Evolutionary conservation across 306 rosid genomes (phyloP), one percentile per base, ranked within the genome.

Genomic region (Vigna unguiculata): DNA sequence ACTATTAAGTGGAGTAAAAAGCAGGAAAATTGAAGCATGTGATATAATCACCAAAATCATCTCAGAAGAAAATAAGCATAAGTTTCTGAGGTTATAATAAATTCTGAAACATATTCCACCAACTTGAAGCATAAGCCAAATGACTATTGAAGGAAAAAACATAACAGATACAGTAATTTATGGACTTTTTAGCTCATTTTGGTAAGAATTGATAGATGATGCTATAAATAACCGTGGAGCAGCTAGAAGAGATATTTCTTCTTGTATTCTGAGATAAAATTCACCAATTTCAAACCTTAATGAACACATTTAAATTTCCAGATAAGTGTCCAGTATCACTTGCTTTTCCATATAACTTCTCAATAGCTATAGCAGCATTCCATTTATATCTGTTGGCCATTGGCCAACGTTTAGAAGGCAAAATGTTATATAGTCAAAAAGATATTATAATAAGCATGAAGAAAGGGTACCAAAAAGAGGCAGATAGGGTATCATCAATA

Each of bases 151-250:
- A 41, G 75, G 66, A 43, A 54, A 8, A 55, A 55, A n/a, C n/a
- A n/a, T 57, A 65, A 34, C 57, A 55, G 41, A 64, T 36, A 49
- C 25, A 40, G 40, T 19, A 40, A 81, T 71, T 51, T 12, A 22
- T 63, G 58, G 61, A 36, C n/a, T 72, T 64, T 55, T 72, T 41
- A 52, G 65, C 66, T 58, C 72, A 65, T 48, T 78, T 55, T n/a
- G 36, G 38, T 3, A 43, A 32, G 75, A 49, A 41, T 43, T 64
- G 65, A 52, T 22, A 54, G 19, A 14, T 28, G 43, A 20, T 57
- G 49, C 9, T 40, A 59, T 48, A 72, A 52, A 59, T 48, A 72
- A 52, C 41, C 72, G 57, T 7, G 71, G 72, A 51, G 38, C 73
- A 41, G 28, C 64, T 53, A 72, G 11, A 41, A 66, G 66, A 58